Percentiles rank a stretch among this genome's conserved stretches.
Evolutionary conservation across 2,329 filamentous ascomycete species (phyloP).

Genomic region (Aspergillus fumigatus): DNA sequence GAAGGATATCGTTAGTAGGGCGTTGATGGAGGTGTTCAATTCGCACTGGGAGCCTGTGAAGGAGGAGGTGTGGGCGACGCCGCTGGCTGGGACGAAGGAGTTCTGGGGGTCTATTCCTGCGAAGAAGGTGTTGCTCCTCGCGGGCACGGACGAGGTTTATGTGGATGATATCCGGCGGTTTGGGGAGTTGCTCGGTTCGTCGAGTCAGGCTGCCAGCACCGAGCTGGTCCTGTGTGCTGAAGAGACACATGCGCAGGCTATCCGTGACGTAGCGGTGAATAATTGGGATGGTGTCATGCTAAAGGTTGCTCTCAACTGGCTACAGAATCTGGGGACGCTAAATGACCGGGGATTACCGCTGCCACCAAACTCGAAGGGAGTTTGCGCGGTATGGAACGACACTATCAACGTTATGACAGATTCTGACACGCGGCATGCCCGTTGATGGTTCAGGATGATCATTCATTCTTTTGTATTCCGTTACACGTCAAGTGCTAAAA

Average conservation of each 20-base stretch:
- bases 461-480: slow-evolving; percentile 8
- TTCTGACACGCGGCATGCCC: background rate
- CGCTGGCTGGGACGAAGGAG: background rate
- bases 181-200: background rate
- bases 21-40: background rate
- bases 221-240: background rate
- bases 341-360: background rate
- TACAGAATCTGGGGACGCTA: background rate
- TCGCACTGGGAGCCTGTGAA: slow-evolving; percentile 2
- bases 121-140: slow-evolving; percentile 1
- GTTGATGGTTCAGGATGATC: background rate
- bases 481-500: slow-evolving; percentile 10
- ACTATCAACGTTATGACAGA: background rate
- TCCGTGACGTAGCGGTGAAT: background rate
- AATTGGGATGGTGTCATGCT: background rate
- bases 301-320: background rate
- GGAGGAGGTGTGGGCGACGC: slow-evolving; percentile 2
- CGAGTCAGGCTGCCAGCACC: background rate
- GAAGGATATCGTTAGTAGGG: slow-evolving; percentile 1
- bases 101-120: background rate
- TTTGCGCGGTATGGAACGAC: too few relatives aligned
- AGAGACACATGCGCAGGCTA: background rate
- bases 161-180: slow-evolving; percentile 2
- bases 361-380: too few relatives aligned
- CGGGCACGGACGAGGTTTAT: slow-evolving; percentile 4